phyloP scores from a whole-genome alignment of 2,329 filamentous ascomycete species.

The Xylaria sp. region DNA sequence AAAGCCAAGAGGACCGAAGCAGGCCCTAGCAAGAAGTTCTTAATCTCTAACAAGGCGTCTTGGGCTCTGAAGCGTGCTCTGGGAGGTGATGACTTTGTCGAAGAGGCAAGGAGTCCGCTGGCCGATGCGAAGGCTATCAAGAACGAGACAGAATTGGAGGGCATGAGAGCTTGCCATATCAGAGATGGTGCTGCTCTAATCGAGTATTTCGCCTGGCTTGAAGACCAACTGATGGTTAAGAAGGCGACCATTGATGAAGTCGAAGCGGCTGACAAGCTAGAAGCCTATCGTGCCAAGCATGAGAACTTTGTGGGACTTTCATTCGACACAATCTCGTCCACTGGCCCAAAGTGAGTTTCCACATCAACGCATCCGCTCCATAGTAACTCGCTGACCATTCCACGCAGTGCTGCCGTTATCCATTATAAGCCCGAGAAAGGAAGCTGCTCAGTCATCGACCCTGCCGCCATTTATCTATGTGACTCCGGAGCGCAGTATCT shows the following conservation, averaged over 20 bases:
- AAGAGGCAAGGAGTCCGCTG: slow-evolving; percentile 87
- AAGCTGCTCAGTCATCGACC: slow-evolving; percentile 84
- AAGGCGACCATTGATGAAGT: slow-evolving; percentile 85
- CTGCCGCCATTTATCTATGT: slow-evolving; percentile 88
- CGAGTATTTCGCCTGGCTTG: slow-evolving; percentile 96
- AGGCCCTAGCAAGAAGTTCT: slow-evolving; percentile 70
- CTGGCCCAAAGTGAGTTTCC: slow-evolving; percentile 74
- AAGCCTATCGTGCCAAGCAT: slow-evolving; percentile 74
- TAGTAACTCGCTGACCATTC: slow-evolving; percentile 2
- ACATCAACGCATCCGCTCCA: neutral
- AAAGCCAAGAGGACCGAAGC: slow-evolving; percentile 49
- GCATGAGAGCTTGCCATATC: slow-evolving; percentile 94
- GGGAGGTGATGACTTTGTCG: slow-evolving; percentile 85
- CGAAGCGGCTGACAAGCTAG: slow-evolving; percentile 89
- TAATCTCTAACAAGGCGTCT: slow-evolving; percentile 88
- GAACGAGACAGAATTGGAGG: slow-evolving; percentile 87
- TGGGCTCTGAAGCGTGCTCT: slow-evolving; percentile 91
- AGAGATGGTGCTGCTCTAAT: slow-evolving; percentile 91
- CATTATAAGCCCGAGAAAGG: slow-evolving; percentile 92
- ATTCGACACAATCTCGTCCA: slow-evolving; percentile 96
- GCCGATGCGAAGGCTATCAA: slow-evolving; percentile 94
- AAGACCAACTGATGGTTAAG: slow-evolving; percentile 83
- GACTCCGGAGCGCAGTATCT: slow-evolving; percentile 97
- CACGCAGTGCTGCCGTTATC: slow-evolving; percentile 85
- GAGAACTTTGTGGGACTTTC: slow-evolving; percentile 88